phyloP scores from a whole-genome alignment of 2,329 filamentous ascomycete species.

The Stagonosporopsis tanaceti region DNA sequence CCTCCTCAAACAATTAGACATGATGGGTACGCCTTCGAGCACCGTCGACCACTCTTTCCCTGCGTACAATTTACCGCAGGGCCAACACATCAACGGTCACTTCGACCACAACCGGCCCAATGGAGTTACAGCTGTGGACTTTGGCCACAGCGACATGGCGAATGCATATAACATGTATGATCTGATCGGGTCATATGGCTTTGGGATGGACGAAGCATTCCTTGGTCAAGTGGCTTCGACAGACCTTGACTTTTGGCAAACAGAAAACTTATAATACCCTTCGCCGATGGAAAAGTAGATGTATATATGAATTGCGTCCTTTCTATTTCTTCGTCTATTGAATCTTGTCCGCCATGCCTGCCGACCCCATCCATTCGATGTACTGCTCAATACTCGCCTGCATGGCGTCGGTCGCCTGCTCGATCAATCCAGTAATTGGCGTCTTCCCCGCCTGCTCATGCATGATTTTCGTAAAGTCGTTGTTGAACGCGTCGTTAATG shows the following conservation, averaged over 20 bases:
- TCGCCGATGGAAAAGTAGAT: conserved; percentile 4
- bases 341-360: conserved; percentile 44
- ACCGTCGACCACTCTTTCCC: conserved; percentile 14
- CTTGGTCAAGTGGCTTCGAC: conserved; percentile 39
- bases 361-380: conserved; percentile 60
- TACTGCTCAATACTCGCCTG: conserved; percentile 64
- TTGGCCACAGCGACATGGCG: conserved; percentile 17
- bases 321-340: conserved; percentile 19
- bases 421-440: conserved; percentile 62
- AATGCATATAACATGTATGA: conserved; percentile 31
- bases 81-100: conserved; percentile 7
- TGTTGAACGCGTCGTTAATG: conserved; percentile 67
- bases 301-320: conserved; percentile 2
- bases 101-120: conserved; percentile 8
- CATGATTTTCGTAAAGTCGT: conserved; percentile 59
- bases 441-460: conserved; percentile 59
- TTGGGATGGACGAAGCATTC: conserved; percentile 45
- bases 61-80: conserved; percentile 8
- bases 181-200: conserved; percentile 43
- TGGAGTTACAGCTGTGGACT: conserved; percentile 13
- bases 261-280: conserved; percentile 32
- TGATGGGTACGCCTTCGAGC: conserved; percentile 30
- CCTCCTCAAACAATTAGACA: conserved; percentile 38
- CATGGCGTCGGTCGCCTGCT: conserved; percentile 63
- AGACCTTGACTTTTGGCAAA: conserved; percentile 43